phyloP scores from a whole-genome alignment of 176 grass and related monocot genomes.

The Bromus sterilis region DNA sequence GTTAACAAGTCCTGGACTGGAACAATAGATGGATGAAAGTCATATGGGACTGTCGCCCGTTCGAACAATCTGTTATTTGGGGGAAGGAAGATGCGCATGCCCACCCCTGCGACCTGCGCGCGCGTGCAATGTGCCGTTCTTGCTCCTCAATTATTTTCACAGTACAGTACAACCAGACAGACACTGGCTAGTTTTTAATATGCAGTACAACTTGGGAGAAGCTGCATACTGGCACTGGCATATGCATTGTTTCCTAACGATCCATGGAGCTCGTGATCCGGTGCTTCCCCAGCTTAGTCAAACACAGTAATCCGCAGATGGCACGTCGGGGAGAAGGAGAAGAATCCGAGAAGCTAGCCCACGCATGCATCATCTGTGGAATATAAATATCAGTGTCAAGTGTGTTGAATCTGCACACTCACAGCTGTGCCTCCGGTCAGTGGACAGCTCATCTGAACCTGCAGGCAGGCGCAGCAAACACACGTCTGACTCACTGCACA shows the following conservation, averaged over 20 bases:
- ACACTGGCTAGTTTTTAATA: neutral
- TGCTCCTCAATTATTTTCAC: neutral
- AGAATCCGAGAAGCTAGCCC: constrained; percentile 26
- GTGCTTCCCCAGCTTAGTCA: neutral
- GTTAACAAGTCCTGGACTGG: too few relatives aligned
- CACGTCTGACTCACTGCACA: neutral
- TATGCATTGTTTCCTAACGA: neutral
- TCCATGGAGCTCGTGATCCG: neutral
- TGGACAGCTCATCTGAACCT: neutral
- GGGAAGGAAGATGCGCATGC: neutral
- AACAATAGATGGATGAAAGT: too few relatives aligned
- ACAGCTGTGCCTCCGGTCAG: neutral
- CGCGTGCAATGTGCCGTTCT: neutral
- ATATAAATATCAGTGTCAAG: neutral
- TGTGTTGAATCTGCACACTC: neutral
- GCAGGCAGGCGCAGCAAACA: too few relatives aligned
- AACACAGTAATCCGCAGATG: neutral
- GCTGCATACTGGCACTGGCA: neutral
- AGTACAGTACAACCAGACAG: too few relatives aligned
- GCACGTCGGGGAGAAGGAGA: neutral
- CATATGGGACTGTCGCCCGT: neutral
- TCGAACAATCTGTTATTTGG: neutral
- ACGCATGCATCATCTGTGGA: neutral
- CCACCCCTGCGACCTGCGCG: neutral
- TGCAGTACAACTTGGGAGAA: neutral